phyloP scores from a whole-genome alignment of 2,329 filamentous ascomycete genomes.

The Verticillium albo-atrum region DNA sequence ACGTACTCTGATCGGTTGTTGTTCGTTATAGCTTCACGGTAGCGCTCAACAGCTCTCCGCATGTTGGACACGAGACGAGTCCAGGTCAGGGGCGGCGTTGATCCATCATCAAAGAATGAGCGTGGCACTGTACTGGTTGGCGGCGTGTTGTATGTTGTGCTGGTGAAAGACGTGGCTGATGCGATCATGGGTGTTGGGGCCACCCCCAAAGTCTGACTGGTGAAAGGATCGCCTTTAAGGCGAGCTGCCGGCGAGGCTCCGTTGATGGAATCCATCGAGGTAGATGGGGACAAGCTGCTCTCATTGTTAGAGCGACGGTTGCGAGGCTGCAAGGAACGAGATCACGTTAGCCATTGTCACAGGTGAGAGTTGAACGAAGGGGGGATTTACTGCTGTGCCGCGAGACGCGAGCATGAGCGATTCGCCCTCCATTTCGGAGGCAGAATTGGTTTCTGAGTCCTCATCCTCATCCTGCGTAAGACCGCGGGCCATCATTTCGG shows the following conservation, averaged over 20 bases:
- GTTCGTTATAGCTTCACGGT: slow-evolving; percentile 82
- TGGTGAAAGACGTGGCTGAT: slow-evolving; percentile 59
- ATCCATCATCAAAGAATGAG: slow-evolving; percentile 89
- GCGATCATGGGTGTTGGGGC: slow-evolving; percentile 45
- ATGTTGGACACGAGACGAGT: slow-evolving; percentile 87
- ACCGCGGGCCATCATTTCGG: slow-evolving; percentile 85
- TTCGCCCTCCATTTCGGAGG: slow-evolving; percentile 78
- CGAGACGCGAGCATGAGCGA: slow-evolving; percentile 63
- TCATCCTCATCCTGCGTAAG: slow-evolving; percentile 82
- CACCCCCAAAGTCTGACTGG: slow-evolving; percentile 31
- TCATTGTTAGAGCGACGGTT: slow-evolving; percentile 64
- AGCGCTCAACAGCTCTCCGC: slow-evolving; percentile 83
- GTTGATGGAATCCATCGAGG: slow-evolving; percentile 88
- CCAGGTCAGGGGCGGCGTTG: slow-evolving; percentile 79
- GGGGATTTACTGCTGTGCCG: slow-evolving; percentile 57
- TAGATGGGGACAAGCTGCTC: slow-evolving; percentile 70
- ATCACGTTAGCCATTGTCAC: background rate
- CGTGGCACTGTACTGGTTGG: slow-evolving; percentile 62
- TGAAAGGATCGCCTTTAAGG: slow-evolving; percentile 51
- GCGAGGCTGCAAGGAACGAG: slow-evolving; percentile 38
- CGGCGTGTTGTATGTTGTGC: slow-evolving; percentile 51
- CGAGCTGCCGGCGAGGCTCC: slow-evolving; percentile 57
- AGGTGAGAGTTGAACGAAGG: background rate
- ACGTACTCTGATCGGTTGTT: slow-evolving; percentile 88
- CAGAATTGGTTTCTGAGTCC: slow-evolving; percentile 79